Percentiles rank a stretch among this genome's conserved stretches.
These are phyloP conservation scores for Alternaria viburni DNA, from an alignment of 2,329 filamentous ascomycete genomes.

Conservation along the genomic window DNA sequence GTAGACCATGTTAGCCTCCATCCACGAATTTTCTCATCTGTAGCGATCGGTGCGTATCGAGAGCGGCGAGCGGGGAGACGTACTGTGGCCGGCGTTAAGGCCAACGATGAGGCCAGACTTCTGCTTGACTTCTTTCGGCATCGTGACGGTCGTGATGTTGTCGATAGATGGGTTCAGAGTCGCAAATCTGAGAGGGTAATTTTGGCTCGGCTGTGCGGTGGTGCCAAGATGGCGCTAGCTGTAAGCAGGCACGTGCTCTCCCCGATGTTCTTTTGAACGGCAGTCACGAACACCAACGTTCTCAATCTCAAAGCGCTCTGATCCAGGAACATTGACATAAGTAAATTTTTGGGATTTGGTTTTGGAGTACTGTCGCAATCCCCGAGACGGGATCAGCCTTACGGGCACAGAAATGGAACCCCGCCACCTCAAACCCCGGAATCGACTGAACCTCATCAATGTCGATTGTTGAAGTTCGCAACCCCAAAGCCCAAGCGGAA, in stretches of 20 bases:
- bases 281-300: background rate
- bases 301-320: too few species aligned
- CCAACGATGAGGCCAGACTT: conserved; percentile 63
- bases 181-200: conserved; percentile 20
- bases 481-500: too few species aligned
- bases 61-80: conserved; percentile 48
- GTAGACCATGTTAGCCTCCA: conserved; percentile 36
- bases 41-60: conserved; percentile 17
- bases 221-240: conserved; percentile 25
- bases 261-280: background rate
- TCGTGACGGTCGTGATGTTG: conserved; percentile 50
- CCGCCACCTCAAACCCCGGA: too few species aligned
- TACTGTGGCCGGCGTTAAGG: conserved; percentile 71
- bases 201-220: conserved; percentile 28
- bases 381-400: too few species aligned
- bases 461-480: too few species aligned
- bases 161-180: conserved; percentile 29
- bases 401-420: too few species aligned
- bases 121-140: conserved; percentile 63
- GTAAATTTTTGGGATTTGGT: too few species aligned
- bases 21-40: conserved; percentile 13
- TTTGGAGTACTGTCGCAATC: too few species aligned
- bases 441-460: too few species aligned
- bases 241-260: conserved; percentile 21
- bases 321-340: too few species aligned